Conservation (phyloP, 345 rosid species). For the Cardamine occulta region DNA sequence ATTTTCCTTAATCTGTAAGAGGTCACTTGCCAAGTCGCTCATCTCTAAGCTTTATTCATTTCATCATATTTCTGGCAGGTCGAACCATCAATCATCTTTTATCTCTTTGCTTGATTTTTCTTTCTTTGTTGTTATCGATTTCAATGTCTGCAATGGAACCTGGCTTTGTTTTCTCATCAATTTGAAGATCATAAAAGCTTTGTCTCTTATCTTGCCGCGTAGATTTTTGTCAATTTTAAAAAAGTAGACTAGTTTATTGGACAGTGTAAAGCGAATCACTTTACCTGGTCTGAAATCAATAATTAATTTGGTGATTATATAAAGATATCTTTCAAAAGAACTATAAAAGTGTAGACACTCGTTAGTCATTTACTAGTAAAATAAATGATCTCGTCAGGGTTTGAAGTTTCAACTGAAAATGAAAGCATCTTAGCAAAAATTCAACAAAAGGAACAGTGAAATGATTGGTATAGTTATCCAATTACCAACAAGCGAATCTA, state of each 20-base stretch:
- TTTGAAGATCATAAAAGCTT: conserved; percentile 40
- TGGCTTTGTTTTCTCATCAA: conserved; percentile 41
- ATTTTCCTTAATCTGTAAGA: conserved; percentile 8
- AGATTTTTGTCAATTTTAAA: not conserved
- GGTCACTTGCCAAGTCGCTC: conserved; percentile 30
- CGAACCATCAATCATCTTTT: conserved; percentile 19
- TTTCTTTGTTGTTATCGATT: conserved; percentile 8
- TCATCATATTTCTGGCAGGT: conserved; percentile 34
- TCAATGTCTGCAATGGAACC: conserved; percentile 33
- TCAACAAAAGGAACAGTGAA: conserved; percentile 35
- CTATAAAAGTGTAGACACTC: not conserved
- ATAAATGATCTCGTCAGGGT: conserved; percentile 14
- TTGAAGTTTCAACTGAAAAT: conserved; percentile 36
- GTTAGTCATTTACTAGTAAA: conserved; percentile 1
- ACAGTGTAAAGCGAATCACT: conserved; percentile 7
- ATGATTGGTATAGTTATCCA: conserved; percentile 23
- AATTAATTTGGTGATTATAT: conserved; percentile 12
- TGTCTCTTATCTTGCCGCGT: conserved; percentile 22
- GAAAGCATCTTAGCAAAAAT: conserved; percentile 15
- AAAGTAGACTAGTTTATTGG: conserved; percentile 19
- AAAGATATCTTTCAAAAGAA: not conserved
- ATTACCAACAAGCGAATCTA: conserved; percentile 20
- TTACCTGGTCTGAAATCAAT: conserved; percentile 8
- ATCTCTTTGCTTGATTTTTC: conserved; percentile 30
- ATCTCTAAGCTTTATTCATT: conserved; percentile 13